Evolutionary conservation across 1,284 basidiomycete genomes (phyloP), one percentile per base, ranked within the genome.

Genomic region (Paramarasmius palmivorus): DNA sequence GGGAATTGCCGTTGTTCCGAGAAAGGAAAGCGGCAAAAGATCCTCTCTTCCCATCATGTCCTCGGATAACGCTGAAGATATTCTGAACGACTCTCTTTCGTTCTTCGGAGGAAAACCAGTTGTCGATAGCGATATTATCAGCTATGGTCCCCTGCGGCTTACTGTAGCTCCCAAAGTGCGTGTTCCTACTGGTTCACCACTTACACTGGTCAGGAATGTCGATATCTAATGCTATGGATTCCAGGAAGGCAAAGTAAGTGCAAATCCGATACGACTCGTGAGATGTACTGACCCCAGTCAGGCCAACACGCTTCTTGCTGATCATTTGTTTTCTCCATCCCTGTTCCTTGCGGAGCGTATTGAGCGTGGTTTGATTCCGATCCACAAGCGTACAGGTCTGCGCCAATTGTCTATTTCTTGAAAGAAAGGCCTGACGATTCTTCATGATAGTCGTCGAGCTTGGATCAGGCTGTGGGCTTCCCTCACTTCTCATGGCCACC

Each of bases 301-400:
- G 85, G 83, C 85, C 17, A 86, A 82, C 58, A 87, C 83, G 10
- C 73, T 88, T 15, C 73, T 89, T 14, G 87, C 85, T 49, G 86
- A 89, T 66, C 85, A 86, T 57, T 71, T 88, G 1, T 90, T 88
- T 63, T 88, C 84, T 40, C 86, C 84, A 10, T 79, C 81, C 2
- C 70, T 90, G 5, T 77, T 84, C 52, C 73, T 89, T 19, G 82
- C 84, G 1, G 84, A 89, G 63, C 71, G 76, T 22, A 81, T 90
- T 7, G 84, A 90, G 64, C 66, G 76, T 49, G 74, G 76, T 1
- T 61, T 81, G 4, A 65, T 89, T 9, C 62, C 70, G 17, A 62
- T 78, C 6, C 53, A 56, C 1, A 65, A 65, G 8, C 66, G 64
- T 50, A 76, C 71, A 51, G 72, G 83, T 82, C 26, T 29, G 68